phyloP scores from a whole-genome alignment of 108 stramenopile species.

The Epithemia pelagica region DNA sequence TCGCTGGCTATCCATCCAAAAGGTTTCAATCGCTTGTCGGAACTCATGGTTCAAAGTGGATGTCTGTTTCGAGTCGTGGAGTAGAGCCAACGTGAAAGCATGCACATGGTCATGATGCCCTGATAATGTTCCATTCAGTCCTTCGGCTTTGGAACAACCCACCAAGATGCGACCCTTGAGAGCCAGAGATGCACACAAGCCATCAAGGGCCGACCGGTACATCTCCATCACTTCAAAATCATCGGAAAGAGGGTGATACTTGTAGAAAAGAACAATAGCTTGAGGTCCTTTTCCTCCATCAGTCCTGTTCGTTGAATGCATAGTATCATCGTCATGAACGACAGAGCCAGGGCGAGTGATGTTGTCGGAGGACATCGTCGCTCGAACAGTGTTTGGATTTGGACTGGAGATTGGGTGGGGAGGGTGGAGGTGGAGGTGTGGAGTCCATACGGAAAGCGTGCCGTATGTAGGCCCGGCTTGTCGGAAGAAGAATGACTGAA shows the following conservation, averaged over 20 bases:
- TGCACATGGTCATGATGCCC: conserved; percentile 34
- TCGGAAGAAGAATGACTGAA: too few relatives aligned
- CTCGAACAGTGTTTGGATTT: too few relatives aligned
- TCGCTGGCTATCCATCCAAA: conserved; percentile 35
- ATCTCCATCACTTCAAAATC: conserved; percentile 26
- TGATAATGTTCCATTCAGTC: conserved; percentile 80
- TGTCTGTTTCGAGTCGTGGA: conserved; percentile 3
- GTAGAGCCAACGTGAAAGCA: conserved; percentile 44
- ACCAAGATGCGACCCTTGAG: conserved; percentile 67
- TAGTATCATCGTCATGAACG: too few relatives aligned
- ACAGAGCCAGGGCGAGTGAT: too few relatives aligned
- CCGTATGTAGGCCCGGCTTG: too few relatives aligned
- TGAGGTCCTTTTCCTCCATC: too few relatives aligned
- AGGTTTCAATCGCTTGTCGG: conserved; percentile 9
- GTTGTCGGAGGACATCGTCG: too few relatives aligned
- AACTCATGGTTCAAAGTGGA: neutral
- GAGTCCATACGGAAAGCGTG: too few relatives aligned
- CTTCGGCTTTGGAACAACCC: conserved; percentile 61
- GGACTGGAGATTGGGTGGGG: too few relatives aligned
- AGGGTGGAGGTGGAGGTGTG: too few relatives aligned
- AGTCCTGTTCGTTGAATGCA: too few relatives aligned
- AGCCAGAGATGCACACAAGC: conserved; percentile 40
- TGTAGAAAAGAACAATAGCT: conserved; percentile 81
- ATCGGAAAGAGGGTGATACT: conserved; percentile 62
- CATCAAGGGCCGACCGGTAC: conserved; percentile 45